A percentile compares a stretch with the other conserved stretches of the same genome.
Conservation (phyloP, 2,329 filamentous ascomycete genomes). For the Teratosphaeria epicoccoides region DNA sequence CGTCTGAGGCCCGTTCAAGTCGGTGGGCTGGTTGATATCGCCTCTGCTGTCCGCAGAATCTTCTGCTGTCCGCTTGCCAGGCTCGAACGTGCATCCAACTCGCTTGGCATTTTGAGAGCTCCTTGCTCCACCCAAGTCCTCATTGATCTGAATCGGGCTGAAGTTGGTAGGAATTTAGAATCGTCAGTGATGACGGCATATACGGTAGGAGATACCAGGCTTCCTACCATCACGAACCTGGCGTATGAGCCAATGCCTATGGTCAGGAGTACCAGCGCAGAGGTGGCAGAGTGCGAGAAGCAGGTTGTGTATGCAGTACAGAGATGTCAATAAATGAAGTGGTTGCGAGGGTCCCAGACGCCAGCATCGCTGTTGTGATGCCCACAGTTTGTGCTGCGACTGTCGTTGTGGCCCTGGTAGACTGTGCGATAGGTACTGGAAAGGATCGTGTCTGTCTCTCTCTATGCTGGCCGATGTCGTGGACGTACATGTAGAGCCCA, state of each 20-base stretch:
- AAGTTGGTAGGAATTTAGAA: constrained; percentile 16
- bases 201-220: no score
- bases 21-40: constrained; percentile 11
- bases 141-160: constrained; percentile 20
- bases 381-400: constrained; percentile 2
- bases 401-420: no score
- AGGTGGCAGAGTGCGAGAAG: constrained; percentile 15
- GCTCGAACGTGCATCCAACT: constrained; percentile 3
- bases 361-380: constrained; percentile 16
- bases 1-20: constrained; percentile 18
- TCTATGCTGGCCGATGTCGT: no score
- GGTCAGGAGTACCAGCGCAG: constrained; percentile 19
- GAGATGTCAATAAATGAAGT: constrained; percentile 18
- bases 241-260: constrained; percentile 18
- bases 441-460: no score
- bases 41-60: constrained; percentile 16
- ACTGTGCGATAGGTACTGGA: no score
- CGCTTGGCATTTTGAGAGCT: constrained; percentile 11
- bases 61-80: constrained; percentile 13
- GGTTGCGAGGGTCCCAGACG: constrained; percentile 15
- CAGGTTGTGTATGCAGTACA: constrained; percentile 17
- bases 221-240: constrained; percentile 9
- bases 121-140: constrained; percentile 14
- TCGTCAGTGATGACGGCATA: no score
- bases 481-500: no score